A percentile compares a stretch with the other conserved stretches of the same genome.
Conservation (phyloP, 2,329 filamentous ascomycete species). For the Sclerotinia minor region DNA sequence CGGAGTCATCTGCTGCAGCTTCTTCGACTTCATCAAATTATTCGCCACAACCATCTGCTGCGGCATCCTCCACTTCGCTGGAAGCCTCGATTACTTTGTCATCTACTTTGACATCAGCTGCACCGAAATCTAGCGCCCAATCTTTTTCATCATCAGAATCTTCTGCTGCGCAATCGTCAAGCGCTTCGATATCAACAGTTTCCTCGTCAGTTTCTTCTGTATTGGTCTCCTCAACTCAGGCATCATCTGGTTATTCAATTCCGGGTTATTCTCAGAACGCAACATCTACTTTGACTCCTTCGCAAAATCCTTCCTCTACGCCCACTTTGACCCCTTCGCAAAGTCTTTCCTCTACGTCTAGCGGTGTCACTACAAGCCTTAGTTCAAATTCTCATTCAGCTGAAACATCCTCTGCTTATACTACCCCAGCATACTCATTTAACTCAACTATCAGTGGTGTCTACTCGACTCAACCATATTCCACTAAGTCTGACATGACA, state of each 20-base stretch:
- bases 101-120: neutral
- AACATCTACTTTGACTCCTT: neutral
- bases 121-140: neutral
- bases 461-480: neutral
- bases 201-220: neutral
- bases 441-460: constrained; percentile 1
- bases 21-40: neutral
- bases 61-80: neutral
- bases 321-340: neutral
- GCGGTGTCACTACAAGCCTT: neutral
- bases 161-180: neutral
- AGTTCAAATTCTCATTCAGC: constrained; percentile 4
- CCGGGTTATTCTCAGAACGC: constrained; percentile 2
- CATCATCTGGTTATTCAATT: constrained; percentile 9
- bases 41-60: neutral
- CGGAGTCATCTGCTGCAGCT: neutral
- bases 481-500: neutral
- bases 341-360: neutral
- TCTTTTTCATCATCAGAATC: constrained; percentile 12
- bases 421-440: neutral
- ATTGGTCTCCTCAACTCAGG: neutral
- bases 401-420: constrained; percentile 17
- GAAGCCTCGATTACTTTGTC: neutral
- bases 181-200: no score
- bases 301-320: neutral